Percentiles rank a stretch among this genome's conserved stretches.
These are phyloP conservation scores for Arthroderma sp. DNA, from an alignment of 2,329 filamentous ascomycete species.

Conservation along the genomic window DNA sequence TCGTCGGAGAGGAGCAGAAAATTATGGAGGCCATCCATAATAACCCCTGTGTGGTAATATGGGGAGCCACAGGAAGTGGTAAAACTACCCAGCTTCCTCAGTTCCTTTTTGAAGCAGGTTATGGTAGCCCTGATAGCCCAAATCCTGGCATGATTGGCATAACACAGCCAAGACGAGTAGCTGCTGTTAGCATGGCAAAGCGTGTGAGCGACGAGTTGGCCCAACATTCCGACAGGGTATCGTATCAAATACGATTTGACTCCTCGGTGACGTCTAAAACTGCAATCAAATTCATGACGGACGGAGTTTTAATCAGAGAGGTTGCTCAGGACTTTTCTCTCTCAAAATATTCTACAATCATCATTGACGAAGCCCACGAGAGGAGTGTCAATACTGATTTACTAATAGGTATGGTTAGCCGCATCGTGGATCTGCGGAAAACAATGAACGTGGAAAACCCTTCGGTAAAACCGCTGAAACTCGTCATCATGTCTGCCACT, in stretches of 20 bases:
- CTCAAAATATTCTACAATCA: slow-evolving; percentile 79
- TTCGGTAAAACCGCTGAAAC: slow-evolving; percentile 65
- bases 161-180: slow-evolving; percentile 87
- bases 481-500: slow-evolving; percentile 97
- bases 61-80: slow-evolving; percentile 88
- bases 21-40: slow-evolving; percentile 98
- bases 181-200: slow-evolving; percentile 92
- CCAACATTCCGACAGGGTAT: slow-evolving; percentile 61
- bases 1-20: slow-evolving; percentile 89
- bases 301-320: slow-evolving; percentile 87
- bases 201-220: slow-evolving; percentile 80
- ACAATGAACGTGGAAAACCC: slow-evolving; percentile 62
- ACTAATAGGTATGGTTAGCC: slow-evolving; percentile 89
- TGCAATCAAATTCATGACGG: slow-evolving; percentile 96
- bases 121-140: slow-evolving; percentile 62
- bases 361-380: slow-evolving; percentile 96
- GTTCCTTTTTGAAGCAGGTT: slow-evolving; percentile 88
- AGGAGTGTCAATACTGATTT: slow-evolving; percentile 97
- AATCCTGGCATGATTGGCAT: slow-evolving; percentile 89
- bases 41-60: slow-evolving; percentile 78
- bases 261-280: slow-evolving; percentile 68
- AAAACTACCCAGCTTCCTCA: slow-evolving; percentile 97
- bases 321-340: slow-evolving; percentile 80
- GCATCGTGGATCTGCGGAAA: slow-evolving; percentile 73
- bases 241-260: slow-evolving; percentile 93